phyloP scores from a whole-genome alignment of 2,329 filamentous ascomycete species.

The Talaromyces islandicus region DNA sequence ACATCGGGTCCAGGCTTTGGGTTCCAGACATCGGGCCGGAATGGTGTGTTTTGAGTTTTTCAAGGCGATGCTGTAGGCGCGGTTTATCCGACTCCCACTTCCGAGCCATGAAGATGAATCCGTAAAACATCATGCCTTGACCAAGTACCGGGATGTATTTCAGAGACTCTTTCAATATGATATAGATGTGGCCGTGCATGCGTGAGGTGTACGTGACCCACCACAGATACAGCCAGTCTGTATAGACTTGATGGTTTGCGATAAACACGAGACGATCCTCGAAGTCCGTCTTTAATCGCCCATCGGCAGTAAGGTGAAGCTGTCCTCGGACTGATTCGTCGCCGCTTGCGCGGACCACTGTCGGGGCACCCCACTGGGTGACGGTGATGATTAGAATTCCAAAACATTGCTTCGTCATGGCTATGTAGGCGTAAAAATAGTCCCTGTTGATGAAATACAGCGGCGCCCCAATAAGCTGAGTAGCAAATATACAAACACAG shows the following conservation, averaged over 20 bases:
- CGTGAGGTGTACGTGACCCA: slow-evolving; percentile 60
- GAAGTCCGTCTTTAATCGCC: slow-evolving; percentile 54
- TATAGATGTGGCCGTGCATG: slow-evolving; percentile 62
- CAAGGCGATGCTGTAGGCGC: slow-evolving; percentile 52
- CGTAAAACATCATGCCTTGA: slow-evolving; percentile 59
- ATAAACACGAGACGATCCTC: slow-evolving; percentile 57
- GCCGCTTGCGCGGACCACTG: slow-evolving; percentile 56
- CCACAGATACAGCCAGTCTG: slow-evolving; percentile 66
- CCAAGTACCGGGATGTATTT: slow-evolving; percentile 59
- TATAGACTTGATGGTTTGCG: slow-evolving; percentile 62
- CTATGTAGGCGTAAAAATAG: slow-evolving; percentile 61
- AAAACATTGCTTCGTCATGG: slow-evolving; percentile 60
- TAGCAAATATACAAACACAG: slow-evolving; percentile 41
- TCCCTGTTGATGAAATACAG: slow-evolving; percentile 56
- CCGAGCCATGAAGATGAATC: slow-evolving; percentile 60
- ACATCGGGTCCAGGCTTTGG: slow-evolving; percentile 55
- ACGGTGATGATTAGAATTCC: slow-evolving; percentile 57
- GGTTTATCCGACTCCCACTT: slow-evolving; percentile 59
- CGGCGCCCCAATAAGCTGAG: slow-evolving; percentile 56
- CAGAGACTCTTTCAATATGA: slow-evolving; percentile 61
- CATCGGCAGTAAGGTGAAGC: slow-evolving; percentile 51
- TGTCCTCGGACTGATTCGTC: slow-evolving; percentile 57
- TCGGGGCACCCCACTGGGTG: slow-evolving; percentile 59
- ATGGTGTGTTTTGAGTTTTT: slow-evolving; percentile 47
- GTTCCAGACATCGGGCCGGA: slow-evolving; percentile 44